phyloP scores from a whole-genome alignment of 768 basidiomycete genomes.

The Xerocomellus amylosporus region DNA sequence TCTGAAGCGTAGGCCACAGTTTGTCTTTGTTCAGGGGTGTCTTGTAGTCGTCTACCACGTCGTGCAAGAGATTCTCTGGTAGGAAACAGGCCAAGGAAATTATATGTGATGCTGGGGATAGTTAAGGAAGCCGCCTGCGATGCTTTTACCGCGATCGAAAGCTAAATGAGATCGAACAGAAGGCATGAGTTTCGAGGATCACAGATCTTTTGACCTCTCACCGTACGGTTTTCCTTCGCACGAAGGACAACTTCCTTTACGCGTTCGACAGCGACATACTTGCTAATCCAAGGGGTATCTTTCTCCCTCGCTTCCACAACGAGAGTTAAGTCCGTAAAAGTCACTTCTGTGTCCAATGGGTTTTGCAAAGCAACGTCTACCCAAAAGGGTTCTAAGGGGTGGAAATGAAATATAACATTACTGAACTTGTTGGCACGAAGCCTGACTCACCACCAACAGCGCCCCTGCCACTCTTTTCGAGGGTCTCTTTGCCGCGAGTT shows the following conservation, averaged over 20 bases:
- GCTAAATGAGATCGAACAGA: constrained; percentile 32
- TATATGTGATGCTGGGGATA: constrained; percentile 57
- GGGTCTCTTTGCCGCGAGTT: constrained; percentile 48
- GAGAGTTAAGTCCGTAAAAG: constrained; percentile 59
- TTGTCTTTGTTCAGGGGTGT: constrained; percentile 68
- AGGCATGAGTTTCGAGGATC: background rate
- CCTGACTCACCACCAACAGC: constrained; percentile 54
- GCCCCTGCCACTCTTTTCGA: constrained; percentile 57
- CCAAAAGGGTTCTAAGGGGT: constrained; percentile 65
- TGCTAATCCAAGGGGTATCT: constrained; percentile 32
- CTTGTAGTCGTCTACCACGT: constrained; percentile 75
- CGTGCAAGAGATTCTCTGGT: constrained; percentile 60
- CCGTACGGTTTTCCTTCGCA: constrained; percentile 63
- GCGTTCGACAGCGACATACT: constrained; percentile 54
- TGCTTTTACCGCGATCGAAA: constrained; percentile 62
- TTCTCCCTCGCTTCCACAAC: constrained; percentile 40
- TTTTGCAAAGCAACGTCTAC: constrained; percentile 69
- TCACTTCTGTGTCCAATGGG: constrained; percentile 73
- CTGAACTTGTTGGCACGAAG: background rate
- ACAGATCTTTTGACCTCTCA: constrained; percentile 33
- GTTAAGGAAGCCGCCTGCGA: constrained; percentile 49
- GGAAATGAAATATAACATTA: background rate
- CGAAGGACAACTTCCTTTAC: constrained; percentile 60
- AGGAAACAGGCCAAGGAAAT: constrained; percentile 74
- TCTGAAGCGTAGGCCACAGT: constrained; percentile 72